Evolutionary conservation across 2,329 filamentous ascomycete genomes (phyloP), one percentile per base, ranked within the genome.

Genomic region (Aspergillus piperis): DNA sequence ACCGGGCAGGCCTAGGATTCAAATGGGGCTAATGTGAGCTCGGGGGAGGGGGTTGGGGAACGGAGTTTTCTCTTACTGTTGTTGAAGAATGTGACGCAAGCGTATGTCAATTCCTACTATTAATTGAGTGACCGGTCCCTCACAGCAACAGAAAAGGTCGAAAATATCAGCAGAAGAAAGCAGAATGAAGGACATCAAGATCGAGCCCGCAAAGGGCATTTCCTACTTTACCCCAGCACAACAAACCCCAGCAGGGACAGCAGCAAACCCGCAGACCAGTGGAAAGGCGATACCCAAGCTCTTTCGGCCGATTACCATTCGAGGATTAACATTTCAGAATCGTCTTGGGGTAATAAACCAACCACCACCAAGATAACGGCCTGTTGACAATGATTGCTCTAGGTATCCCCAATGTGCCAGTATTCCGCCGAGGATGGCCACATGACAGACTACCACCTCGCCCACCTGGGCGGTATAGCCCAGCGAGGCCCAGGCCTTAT

Each of bases 381-480:
- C 32, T 15, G 4, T 36, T 36, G 32, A 36, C 32, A 11, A 30
- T 2, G 0, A 36, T 5, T 5, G 32, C 2, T 36, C 8, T 23
- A 81, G 77, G 77, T 88, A 10, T 83, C 85, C 3, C 87, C 87
- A 0, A 76, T 89, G 3, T 90, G 88, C 73, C 87, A 90, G 72
- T 90, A 90, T 75, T 86, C 82, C 5, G 84, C 87, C 15, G 70
- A 87, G 44, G 83, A 89, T 71, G 88, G 93, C 38, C 89, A 94
- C 75, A 80, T 89, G 64, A 93, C 90, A 1, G 83, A 89, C 72
- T 96, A 88, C 84, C 92, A 96, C 75, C 80, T 94, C 52, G 87
- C 92, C 15, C 92, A 96, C 71, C 82, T 94, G 21, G 91, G 92
- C 58, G 88, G 91, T 62, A 92, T 92, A 67, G 84, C 91, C 21